Conservation (phyloP, 768 basidiomycete genomes). For the Serpula lacrymans region DNA sequence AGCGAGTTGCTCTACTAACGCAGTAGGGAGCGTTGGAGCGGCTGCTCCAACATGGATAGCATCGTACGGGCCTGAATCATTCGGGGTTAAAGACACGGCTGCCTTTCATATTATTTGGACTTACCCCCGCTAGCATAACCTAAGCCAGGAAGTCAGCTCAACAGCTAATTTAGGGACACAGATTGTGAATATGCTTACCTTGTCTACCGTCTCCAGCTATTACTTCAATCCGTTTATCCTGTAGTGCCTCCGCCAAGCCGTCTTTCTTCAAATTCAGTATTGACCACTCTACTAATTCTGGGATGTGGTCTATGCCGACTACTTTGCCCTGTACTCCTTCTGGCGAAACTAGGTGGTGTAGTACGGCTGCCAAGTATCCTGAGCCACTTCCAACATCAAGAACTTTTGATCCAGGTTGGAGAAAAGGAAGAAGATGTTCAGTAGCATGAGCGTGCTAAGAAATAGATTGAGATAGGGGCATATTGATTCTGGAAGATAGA, state of each 20-base stretch:
- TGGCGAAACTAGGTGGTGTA: slow-evolving; percentile 64
- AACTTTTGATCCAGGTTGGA: slow-evolving; percentile 67
- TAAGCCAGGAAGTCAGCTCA: slow-evolving; percentile 10
- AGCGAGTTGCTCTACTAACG: slow-evolving; percentile 76
- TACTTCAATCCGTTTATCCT: slow-evolving; percentile 56
- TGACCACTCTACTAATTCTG: slow-evolving; percentile 71
- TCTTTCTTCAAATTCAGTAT: slow-evolving; percentile 63
- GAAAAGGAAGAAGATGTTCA: slow-evolving; percentile 71
- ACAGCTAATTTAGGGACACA: not conserved
- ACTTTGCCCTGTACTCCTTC: slow-evolving; percentile 53
- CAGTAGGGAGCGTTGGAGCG: slow-evolving; percentile 65
- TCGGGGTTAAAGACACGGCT: not conserved
- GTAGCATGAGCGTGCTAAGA: slow-evolving; percentile 81
- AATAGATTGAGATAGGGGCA: not conserved
- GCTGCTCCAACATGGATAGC: slow-evolving; percentile 96
- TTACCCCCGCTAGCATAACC: slow-evolving; percentile 35
- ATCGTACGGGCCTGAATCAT: slow-evolving; percentile 58
- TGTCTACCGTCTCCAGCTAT: slow-evolving; percentile 77
- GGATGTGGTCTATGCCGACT: slow-evolving; percentile 90
- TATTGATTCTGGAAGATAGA: not conserved
- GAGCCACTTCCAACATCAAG: slow-evolving; percentile 91
- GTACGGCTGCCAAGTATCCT: slow-evolving; percentile 80
- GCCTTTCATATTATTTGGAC: slow-evolving; percentile 6
- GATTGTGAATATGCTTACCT: slow-evolving; percentile 38
- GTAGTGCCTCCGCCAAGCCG: slow-evolving; percentile 53